Evolutionary conservation across 176 grass and related monocot species (phyloP), one percentile per base, ranked within the genome.

Genomic region (Musa itinerans): DNA sequence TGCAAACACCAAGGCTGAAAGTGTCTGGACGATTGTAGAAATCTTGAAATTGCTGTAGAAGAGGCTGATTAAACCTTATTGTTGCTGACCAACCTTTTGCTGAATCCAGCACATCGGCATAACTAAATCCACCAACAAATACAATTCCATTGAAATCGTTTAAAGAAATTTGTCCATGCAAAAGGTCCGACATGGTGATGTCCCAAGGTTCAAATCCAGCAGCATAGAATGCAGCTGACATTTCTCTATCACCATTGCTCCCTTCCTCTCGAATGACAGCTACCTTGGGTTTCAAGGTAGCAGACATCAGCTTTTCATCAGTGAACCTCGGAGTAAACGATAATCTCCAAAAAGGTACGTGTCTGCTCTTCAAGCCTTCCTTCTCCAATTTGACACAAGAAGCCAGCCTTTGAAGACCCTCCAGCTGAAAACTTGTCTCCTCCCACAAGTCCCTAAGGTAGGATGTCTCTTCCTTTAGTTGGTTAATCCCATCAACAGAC

Each of bases 101-200:
- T 74, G 95, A 94, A 85, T 99, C 88, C 2, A 99, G 78, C 21
- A 89, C 95, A 69, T 99, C 90, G 20, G 95, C 88, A 64, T 91
- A 94, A 81, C 90, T 98, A 76, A 98, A 98, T 50, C 90, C 95
- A 78, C 90, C 95, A 71, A 94, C 95, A 91, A 98, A 98, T 8
- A 80, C 88, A 73, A 93, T 91, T 50, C 90, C 95, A 19, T 76
- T 72, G 73, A 94, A 98, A 19, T 91, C 78, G 0, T 11, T 50
- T 9, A 94, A 74, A 66, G 80, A 87, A 77, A 88, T 67, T 78
- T 89, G 90, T 34, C 74, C 77, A 20, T 71, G 43, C 69, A 89
- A 69, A 34, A 91, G 86, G 43, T 93, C 88, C 9, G 88, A 87
- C 94, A 93, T 98, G 69, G 90, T 84, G 22, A 91, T 74, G 11